Base-by-base conservation (phyloP, 805 yeast species). In the Pichia californica region DNA sequence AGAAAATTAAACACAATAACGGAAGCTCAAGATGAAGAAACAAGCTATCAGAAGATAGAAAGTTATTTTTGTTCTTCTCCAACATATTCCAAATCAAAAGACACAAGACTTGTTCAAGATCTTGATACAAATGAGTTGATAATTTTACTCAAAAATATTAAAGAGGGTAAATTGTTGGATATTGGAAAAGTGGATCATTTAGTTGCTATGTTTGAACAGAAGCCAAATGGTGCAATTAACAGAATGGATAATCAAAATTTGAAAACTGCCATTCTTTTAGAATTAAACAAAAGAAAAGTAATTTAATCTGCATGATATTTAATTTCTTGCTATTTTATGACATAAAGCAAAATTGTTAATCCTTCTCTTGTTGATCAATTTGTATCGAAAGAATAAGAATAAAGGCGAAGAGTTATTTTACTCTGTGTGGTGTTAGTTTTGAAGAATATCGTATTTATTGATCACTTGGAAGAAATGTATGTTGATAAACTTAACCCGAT, bases 1-100 rank as follows among this genome's bases (percentile, higher is more conserved):
- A 41, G 52, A 29, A 31, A 31, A 5, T 20, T 52, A 15, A 29
- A 41, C 18, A 44, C 51, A 2, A 52, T 52, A 13, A 15, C 11
- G 8, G 55, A 52, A 31, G 46, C 44, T n/a, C 14, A 20, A 6
- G 25, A 28, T 5, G 5, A 16, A 7, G 33, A 28, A 10, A 23
- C 11, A 21, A 14, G 5, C 6, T 13, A 16, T 14, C 15, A 11
- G 11, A 30, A n/a, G n/a, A n/a, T n/a, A 13, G 26, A 31, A 15
- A 15, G 11, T 20, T 21, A 5, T 9, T 11, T 21, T 7, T 44
- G 47, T 35, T 7, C n/a, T 8, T 16, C 38, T 5, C 8, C 3
- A n/a, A 19, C n/a, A 10, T 47, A 47, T n/a, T 14, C 26, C 1
- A 33, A 31, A 9, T 4, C 18, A 2, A 36, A 28, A 32, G 51